Conservation (phyloP, 1,284 basidiomycete genomes). For the Bondarzewia mesenterica region DNA sequence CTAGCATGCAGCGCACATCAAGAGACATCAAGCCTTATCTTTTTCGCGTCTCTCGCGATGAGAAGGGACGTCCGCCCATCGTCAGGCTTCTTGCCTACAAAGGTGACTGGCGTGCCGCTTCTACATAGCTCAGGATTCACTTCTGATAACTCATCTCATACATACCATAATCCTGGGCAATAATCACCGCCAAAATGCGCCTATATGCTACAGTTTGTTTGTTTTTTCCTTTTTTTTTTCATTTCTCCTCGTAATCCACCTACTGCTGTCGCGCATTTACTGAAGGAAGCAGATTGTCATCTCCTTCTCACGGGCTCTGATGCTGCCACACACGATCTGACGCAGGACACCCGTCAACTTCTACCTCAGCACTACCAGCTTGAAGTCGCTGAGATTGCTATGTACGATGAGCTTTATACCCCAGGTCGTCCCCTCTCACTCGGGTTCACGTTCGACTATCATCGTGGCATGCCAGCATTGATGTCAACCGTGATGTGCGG, state of each 20-base stretch:
- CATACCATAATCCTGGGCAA: slow-evolving; percentile 12
- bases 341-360: background rate
- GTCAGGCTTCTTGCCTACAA: background rate
- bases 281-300: slow-evolving; percentile 3
- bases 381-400: background rate
- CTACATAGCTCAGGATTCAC: background rate
- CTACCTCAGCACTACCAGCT: background rate
- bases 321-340: background rate
- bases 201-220: slow-evolving; percentile 13
- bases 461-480: background rate
- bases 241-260: slow-evolving; percentile 21
- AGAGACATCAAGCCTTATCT: background rate
- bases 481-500: slow-evolving; percentile 1
- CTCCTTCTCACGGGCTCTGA: background rate
- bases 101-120: background rate
- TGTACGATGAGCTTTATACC: slow-evolving; percentile 3
- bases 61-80: background rate
- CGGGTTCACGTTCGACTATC: slow-evolving; percentile 12
- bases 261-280: slow-evolving; percentile 16
- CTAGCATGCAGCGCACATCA: background rate
- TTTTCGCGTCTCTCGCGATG: background rate
- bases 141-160: slow-evolving; percentile 6
- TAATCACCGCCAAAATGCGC: slow-evolving; percentile 11
- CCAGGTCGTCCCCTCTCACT: slow-evolving; percentile 12
- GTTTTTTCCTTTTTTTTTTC: too few relatives aligned